phyloP scores from a whole-genome alignment of 1,284 basidiomycete species.

The Ustanciosporium gigantosporum region DNA sequence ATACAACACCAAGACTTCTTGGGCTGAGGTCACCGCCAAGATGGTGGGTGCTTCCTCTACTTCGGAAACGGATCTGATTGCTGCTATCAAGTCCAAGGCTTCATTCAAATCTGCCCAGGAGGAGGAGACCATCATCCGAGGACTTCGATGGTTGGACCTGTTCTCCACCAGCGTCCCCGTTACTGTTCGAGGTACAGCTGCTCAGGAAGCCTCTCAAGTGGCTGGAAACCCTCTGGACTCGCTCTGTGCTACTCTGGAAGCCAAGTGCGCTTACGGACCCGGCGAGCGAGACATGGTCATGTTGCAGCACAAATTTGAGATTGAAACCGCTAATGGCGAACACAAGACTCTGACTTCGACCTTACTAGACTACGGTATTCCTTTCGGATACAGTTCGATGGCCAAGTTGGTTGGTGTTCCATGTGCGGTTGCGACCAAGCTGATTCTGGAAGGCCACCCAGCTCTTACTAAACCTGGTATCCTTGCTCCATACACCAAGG shows the following conservation, averaged over 20 bases:
- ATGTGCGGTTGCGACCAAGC: constrained; percentile 81
- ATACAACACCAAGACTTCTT: constrained; percentile 60
- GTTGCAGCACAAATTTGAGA: constrained; percentile 81
- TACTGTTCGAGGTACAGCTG: constrained; percentile 56
- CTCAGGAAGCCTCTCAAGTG: constrained; percentile 69
- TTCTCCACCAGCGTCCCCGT: constrained; percentile 69
- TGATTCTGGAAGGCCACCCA: constrained; percentile 70
- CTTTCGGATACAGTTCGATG: constrained; percentile 87
- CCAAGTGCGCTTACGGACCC: constrained; percentile 84
- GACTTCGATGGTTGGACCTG: constrained; percentile 86
- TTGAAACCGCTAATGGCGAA: constrained; percentile 63
- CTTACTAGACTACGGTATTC: constrained; percentile 83
- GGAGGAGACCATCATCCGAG: constrained; percentile 44
- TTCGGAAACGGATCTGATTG: constrained; percentile 63
- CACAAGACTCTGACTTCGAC: constrained; percentile 88
- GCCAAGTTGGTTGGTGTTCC: constrained; percentile 89
- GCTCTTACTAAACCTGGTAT: constrained; percentile 68
- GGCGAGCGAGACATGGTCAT: constrained; percentile 95
- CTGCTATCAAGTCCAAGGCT: constrained; percentile 44
- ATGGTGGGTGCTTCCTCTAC: constrained; percentile 74
- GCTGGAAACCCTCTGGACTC: constrained; percentile 88
- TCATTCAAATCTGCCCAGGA: constrained; percentile 48
- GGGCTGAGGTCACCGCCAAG: constrained; percentile 74
- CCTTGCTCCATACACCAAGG: constrained; percentile 84
- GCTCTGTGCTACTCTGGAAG: constrained; percentile 86